Base-by-base conservation (phyloP, 768 basidiomycete genomes). In the Neoboletus brunneissimus region DNA sequence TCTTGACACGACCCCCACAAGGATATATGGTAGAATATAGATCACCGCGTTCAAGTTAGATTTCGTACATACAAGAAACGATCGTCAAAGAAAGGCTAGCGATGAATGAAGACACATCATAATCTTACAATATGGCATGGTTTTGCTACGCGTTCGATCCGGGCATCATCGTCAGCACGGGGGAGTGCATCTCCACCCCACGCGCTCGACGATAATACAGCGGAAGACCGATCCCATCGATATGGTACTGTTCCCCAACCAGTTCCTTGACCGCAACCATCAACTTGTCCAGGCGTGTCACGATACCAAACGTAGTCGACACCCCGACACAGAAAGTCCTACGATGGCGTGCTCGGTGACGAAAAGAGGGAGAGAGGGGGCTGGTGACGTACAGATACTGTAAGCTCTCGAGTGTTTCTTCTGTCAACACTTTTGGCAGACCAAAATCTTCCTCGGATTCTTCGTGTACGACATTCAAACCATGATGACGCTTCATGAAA, bases 171-270 rank as follows among this genome's bases (percentile, higher is more conserved):
- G 53, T 55, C 1, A 25, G 15, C 18, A 51, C 41, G 3, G 72
- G 72, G 23, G 72, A 67, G 20, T 65, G 64, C 63, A 72, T 58
- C 25, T 73, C 74, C 29, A 71, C 62, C 12, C 68, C 71, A 0
- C 27, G 53, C 53, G 43, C 55, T 50, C 64, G 64, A 51, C 49
- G 59, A 55, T 54, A 61, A 55, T 73, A 54, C 46, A 60, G 20
- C 20, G 60, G 67, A 53, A 53, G 59, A 35, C 81, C 85, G 16
- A 89, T 71, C 0, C 88, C 88, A 55, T 86, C 81, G n/a, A 93
- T 88, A 66, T 92, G 88, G 67, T 88, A 91, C 61, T 89, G 87
- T 67, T 94, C 91, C 2, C 91, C 91, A 1, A 94, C 89, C 44
- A 94, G 75, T 70, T 93, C 89, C 67, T 94, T 94, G 16, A 84